Conservation (phyloP, 2,329 filamentous ascomycete genomes). For the Nigrograna mackinnonii region DNA sequence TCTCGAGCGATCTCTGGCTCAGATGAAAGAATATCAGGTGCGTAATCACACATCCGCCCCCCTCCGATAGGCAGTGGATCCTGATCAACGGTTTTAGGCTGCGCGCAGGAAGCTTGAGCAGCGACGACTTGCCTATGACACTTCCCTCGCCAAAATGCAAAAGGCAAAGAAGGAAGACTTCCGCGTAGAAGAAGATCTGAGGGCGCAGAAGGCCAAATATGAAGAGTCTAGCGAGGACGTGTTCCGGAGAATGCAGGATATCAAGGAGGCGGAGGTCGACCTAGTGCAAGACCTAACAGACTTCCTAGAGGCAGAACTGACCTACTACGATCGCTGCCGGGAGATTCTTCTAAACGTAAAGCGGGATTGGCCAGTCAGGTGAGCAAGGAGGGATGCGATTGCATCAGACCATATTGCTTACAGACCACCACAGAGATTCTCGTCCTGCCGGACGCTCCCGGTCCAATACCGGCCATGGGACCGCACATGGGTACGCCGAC, state of each 20-base stretch:
- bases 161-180: constrained; percentile 95
- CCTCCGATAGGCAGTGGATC: not conserved
- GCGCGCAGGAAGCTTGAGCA: constrained; percentile 93
- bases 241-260: constrained; percentile 89
- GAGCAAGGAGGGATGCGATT: constrained; percentile 24
- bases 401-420: constrained; percentile 15
- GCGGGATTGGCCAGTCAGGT: constrained; percentile 70
- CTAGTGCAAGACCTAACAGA: constrained; percentile 76
- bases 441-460: constrained; percentile 57
- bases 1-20: constrained; percentile 83
- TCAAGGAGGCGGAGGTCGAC: constrained; percentile 88
- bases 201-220: constrained; percentile 90
- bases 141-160: constrained; percentile 85
- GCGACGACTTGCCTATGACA: constrained; percentile 86
- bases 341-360: constrained; percentile 76
- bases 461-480: constrained; percentile 67
- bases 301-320: constrained; percentile 86
- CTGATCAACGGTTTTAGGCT: constrained; percentile 60
- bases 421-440: constrained; percentile 25
- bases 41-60: constrained; percentile 30
- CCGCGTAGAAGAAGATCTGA: constrained; percentile 87
- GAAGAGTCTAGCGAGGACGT: constrained; percentile 95
- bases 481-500: constrained; percentile 65
- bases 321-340: constrained; percentile 87
- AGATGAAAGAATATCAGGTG: constrained; percentile 98